A percentile compares a stretch with the other conserved stretches of the same genome.
Evolutionary conservation across 169 alveolate species (phyloP).

Genomic region (Plasmodium fragile): DNA sequence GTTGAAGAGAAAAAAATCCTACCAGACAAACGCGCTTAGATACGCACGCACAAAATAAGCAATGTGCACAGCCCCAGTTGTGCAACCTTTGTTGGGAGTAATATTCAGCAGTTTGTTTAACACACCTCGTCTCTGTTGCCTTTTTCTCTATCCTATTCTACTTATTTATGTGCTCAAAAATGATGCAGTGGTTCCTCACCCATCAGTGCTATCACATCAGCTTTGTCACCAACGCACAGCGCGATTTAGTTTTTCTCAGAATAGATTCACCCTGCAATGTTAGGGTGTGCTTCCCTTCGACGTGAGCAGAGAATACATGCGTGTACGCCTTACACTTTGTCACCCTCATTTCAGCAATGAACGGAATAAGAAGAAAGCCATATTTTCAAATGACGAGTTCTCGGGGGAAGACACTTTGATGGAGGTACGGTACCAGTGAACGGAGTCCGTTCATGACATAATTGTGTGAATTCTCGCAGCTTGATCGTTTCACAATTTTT

Average conservation of each 20-base stretch:
- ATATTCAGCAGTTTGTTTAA: background rate
- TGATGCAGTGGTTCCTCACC: background rate
- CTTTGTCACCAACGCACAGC: background rate
- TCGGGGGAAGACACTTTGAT: constrained; percentile 74
- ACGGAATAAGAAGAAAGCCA: constrained; percentile 70
- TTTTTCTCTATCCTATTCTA: background rate
- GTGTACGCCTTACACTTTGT: background rate
- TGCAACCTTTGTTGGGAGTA: background rate
- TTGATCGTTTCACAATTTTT: background rate
- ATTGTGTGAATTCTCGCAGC: background rate
- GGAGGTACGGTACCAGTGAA: constrained; percentile 53
- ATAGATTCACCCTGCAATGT: background rate
- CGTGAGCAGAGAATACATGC: background rate
- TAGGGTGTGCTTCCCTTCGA: background rate
- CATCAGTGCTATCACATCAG: background rate
- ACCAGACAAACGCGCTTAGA: background rate
- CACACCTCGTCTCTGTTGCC: background rate
- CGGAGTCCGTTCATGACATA: background rate
- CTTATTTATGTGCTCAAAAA: background rate
- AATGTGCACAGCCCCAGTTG: background rate
- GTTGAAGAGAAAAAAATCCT: background rate
- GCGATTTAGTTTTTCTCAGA: background rate
- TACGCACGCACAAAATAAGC: background rate
- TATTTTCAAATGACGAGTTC: constrained; percentile 65
- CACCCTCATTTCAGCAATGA: constrained; percentile 33